Conservation (phyloP, 306 rosid genomes). For the Elaeagnus macrophylla region DNA sequence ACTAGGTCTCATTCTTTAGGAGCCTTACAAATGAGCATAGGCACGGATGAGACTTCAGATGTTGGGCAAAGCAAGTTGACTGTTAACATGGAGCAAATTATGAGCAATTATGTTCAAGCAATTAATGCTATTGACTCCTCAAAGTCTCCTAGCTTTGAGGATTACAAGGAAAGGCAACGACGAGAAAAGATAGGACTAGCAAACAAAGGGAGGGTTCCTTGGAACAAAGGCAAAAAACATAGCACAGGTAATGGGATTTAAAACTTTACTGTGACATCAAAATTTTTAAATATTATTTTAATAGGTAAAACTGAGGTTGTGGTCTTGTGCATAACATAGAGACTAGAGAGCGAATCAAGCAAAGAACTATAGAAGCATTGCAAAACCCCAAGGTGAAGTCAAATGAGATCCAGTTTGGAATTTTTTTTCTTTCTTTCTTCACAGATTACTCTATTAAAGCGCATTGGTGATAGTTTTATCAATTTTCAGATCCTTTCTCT, state of each 20-base stretch:
- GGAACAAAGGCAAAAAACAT: conserved; percentile 95
- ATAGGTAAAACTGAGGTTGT: conserved; percentile 16
- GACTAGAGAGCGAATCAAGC: conserved; percentile 62
- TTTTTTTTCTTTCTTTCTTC: conserved; percentile 3
- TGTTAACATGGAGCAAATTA: conserved; percentile 13
- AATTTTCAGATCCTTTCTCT: no score
- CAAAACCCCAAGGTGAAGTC: conserved; percentile 92
- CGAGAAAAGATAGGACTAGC: conserved; percentile 71
- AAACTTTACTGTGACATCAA: neutral
- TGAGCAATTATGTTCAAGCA: conserved; percentile 16
- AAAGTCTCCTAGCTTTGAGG: conserved; percentile 13
- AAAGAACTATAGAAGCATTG: conserved; percentile 68
- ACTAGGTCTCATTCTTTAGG: conserved; percentile 27
- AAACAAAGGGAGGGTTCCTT: conserved; percentile 79
- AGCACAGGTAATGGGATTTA: conserved; percentile 39
- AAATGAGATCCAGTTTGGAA: conserved; percentile 44
- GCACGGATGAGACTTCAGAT: conserved; percentile 21
- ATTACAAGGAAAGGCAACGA: conserved; percentile 52
- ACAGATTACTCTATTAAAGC: no score
- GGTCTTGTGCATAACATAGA: conserved; percentile 33
- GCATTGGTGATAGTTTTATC: no score
- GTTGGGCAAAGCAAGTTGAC: conserved; percentile 16
- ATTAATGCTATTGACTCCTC: conserved; percentile 15
- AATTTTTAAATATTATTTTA: conserved; percentile 7
- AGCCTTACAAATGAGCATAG: conserved; percentile 25